Conservation (phyloP, 1,284 basidiomycete genomes). For the Vanrija pseudolonga region DNA sequence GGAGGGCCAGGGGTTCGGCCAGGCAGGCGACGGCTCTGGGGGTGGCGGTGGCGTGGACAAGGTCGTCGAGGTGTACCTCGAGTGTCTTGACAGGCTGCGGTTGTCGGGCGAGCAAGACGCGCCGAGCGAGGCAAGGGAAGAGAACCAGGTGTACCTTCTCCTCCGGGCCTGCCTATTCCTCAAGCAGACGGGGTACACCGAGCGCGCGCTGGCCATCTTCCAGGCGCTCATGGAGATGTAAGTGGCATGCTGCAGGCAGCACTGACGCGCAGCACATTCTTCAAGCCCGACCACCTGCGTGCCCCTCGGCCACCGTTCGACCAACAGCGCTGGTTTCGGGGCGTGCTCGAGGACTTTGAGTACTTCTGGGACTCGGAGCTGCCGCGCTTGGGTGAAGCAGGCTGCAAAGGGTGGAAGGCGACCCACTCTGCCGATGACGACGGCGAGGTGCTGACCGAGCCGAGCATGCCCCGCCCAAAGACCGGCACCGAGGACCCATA, state of each 20-base stretch:
- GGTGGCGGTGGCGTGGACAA: conserved; percentile 40
- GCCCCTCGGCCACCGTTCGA: conserved; percentile 13
- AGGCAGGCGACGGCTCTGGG: conserved; percentile 6
- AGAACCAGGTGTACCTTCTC: conserved; percentile 45
- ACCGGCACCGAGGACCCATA: conserved; percentile 58
- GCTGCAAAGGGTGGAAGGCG: conserved; percentile 49
- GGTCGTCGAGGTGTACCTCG: conserved; percentile 40
- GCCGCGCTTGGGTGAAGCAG: conserved; percentile 52
- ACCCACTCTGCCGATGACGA: conserved; percentile 10
- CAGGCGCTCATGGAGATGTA: conserved; percentile 54
- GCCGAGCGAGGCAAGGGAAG: conserved; percentile 28
- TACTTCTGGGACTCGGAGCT: conserved; percentile 54
- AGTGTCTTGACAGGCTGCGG: conserved; percentile 30
- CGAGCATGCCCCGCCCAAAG: neutral
- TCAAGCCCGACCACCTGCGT: conserved; percentile 36
- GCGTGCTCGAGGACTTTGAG: conserved; percentile 47
- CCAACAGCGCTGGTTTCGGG: conserved; percentile 23
- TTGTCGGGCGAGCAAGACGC: conserved; percentile 1
- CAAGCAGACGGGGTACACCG: conserved; percentile 61
- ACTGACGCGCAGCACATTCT: conserved; percentile 44
- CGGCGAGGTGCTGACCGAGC: neutral
- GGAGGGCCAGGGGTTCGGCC: conserved; percentile 40
- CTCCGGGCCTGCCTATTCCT: conserved; percentile 55
- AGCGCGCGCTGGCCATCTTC: conserved; percentile 52
- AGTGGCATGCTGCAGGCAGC: neutral